Evolutionary conservation across 176 grass and related monocot species (phyloP).

Genomic region (Lolium perenne): DNA sequence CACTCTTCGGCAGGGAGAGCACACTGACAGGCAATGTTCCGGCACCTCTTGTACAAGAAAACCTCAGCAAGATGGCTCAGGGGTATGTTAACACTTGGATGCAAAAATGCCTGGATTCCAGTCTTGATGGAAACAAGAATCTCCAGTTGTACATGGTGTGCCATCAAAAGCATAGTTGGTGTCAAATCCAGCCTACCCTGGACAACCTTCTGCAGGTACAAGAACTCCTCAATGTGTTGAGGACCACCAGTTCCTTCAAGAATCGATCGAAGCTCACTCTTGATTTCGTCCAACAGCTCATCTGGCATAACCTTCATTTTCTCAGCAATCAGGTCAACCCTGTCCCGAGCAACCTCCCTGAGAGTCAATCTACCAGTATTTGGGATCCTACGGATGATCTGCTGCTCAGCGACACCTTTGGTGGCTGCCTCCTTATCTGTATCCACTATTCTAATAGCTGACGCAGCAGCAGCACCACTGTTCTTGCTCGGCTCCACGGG

Average conservation of each 20-base stretch:
- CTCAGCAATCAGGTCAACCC: slow-evolving; percentile 57
- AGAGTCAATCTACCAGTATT: slow-evolving; percentile 49
- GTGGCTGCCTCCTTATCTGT: slow-evolving; percentile 63
- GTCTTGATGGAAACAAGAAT: slow-evolving; percentile 85
- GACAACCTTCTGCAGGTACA: slow-evolving; percentile 76
- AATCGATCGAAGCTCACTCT: slow-evolving; percentile 63
- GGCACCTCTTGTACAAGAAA: slow-evolving; percentile 82
- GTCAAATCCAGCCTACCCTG: slow-evolving; percentile 70
- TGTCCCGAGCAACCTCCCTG: slow-evolving; percentile 69
- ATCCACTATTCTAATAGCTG: slow-evolving; percentile 41
- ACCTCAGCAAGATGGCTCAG: slow-evolving; percentile 62
- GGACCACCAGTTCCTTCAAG: slow-evolving; percentile 65
- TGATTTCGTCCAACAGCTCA: slow-evolving; percentile 64
- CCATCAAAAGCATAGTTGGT: slow-evolving; percentile 46
- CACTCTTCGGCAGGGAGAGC: slow-evolving; percentile 71
- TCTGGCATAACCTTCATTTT: slow-evolving; percentile 77
- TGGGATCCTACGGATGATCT: slow-evolving; percentile 48
- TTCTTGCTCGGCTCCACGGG: slow-evolving; percentile 56
- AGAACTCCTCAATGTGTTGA: slow-evolving; percentile 68
- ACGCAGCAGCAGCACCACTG: not conserved
- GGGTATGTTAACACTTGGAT: slow-evolving; percentile 67
- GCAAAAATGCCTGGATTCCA: slow-evolving; percentile 79
- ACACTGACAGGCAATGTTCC: slow-evolving; percentile 81
- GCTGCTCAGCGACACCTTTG: slow-evolving; percentile 35
- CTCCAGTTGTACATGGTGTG: slow-evolving; percentile 78